These are phyloP conservation scores for Penicillium nucicola DNA, from an alignment of 495 filamentous ascomycete genomes.

Conservation along the genomic window DNA sequence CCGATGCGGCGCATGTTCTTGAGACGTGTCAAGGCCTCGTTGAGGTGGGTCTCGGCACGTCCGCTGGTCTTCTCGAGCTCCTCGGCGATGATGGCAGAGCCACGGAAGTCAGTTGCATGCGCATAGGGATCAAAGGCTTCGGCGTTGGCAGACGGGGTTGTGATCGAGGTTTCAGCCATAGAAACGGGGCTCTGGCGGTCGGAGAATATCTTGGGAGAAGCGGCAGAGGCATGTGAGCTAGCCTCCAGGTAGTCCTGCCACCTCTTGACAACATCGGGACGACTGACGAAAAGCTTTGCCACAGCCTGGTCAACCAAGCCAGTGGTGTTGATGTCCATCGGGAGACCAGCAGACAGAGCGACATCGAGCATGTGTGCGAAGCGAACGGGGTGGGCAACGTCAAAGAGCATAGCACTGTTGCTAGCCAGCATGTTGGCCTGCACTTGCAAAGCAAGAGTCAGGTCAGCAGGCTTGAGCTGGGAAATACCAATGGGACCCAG, in stretches of 20 bases:
- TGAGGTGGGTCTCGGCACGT: constrained; percentile 63
- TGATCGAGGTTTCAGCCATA: constrained; percentile 31
- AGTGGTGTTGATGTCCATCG: constrained; percentile 49
- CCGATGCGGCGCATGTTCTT: constrained; percentile 90
- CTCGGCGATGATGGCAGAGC: constrained; percentile 84
- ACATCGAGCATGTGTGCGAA: constrained; percentile 62
- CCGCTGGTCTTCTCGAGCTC: constrained; percentile 74
- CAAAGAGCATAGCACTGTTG: constrained; percentile 38
- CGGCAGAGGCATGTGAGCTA: constrained; percentile 25
- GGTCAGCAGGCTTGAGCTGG: constrained; percentile 52
- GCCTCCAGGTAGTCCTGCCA: constrained; percentile 56
- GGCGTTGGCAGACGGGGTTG: constrained; percentile 50
- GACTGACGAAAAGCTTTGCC: constrained; percentile 47
- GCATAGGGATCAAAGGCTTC: constrained; percentile 89
- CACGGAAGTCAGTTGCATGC: constrained; percentile 84
- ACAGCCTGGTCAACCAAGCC: constrained; percentile 56
- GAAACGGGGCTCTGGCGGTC: constrained; percentile 40
- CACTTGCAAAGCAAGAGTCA: constrained; percentile 59
- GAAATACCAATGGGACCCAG: constrained; percentile 58
- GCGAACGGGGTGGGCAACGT: constrained; percentile 54
- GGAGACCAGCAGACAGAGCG: constrained; percentile 43
- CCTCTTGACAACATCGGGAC: constrained; percentile 54
- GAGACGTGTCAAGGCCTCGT: constrained; percentile 78
- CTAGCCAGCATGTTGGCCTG: constrained; percentile 60
- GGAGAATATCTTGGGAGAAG: constrained; percentile 10